phyloP scores from a whole-genome alignment of 305 asterid species.

The Fraxinus albicans region DNA sequence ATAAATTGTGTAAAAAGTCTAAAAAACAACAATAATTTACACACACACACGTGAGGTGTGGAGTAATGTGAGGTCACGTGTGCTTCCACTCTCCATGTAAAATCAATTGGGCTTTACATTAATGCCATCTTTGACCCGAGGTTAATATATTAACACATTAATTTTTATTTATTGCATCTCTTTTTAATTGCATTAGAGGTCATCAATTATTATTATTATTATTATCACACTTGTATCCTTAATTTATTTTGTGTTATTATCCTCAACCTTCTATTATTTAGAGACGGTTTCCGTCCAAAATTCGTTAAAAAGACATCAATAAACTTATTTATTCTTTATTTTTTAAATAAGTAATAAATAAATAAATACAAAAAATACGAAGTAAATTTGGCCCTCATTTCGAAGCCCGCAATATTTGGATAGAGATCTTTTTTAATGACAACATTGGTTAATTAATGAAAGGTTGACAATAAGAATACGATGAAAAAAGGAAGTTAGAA shows the following conservation, averaged over 20 bases:
- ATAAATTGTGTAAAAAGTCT: neutral
- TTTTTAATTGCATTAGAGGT: neutral
- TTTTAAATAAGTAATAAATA: too few relatives aligned
- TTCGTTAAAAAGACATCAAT: neutral
- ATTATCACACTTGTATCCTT: neutral
- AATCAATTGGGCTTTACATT: neutral
- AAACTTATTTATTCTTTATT: neutral
- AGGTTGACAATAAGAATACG: neutral
- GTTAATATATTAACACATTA: too few relatives aligned
- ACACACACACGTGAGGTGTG: conserved; percentile 23
- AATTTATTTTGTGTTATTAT: too few relatives aligned
- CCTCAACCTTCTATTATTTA: neutral
- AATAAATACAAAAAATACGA: too few relatives aligned
- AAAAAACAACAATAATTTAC: neutral
- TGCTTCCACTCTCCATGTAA: conserved; percentile 19
- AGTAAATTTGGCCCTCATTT: neutral
- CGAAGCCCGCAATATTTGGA: neutral
- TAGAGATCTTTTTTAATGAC: neutral
- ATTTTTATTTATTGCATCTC: too few relatives aligned
- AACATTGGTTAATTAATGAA: too few relatives aligned
- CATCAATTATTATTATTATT: neutral
- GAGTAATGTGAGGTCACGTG: conserved; percentile 22
- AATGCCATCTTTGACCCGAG: neutral
- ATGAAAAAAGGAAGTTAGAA: neutral
- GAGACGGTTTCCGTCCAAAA: neutral